Evolutionary conservation across 129 eudicot species (phyloP).

Genomic region (Solidago caesia): DNA sequence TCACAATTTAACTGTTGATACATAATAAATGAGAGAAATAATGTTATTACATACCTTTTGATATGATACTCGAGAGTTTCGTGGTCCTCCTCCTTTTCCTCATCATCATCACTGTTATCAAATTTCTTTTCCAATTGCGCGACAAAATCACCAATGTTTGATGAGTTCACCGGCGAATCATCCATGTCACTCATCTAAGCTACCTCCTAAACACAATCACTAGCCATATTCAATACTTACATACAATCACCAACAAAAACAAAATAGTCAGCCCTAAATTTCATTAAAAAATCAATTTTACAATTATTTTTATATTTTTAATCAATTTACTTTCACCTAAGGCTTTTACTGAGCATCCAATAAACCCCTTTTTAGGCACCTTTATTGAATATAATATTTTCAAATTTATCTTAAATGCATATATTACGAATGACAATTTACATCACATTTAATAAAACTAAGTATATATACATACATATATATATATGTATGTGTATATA

Average conservation of each 20-base stretch:
- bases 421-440: not conserved
- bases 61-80: slow-evolving; percentile 17
- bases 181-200: slow-evolving; percentile 47
- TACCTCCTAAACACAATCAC: slow-evolving; percentile 21
- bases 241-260: not conserved
- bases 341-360: slow-evolving; percentile 23
- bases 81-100: slow-evolving; percentile 11
- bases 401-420: not conserved
- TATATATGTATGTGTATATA: no score
- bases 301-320: not conserved
- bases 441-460: slow-evolving; percentile 2
- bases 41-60: slow-evolving; percentile 27
- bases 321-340: slow-evolving; percentile 12
- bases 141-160: slow-evolving; percentile 63
- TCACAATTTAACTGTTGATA: not conserved
- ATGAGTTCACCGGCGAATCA: slow-evolving; percentile 52
- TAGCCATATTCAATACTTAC: not conserved
- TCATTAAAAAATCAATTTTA: not conserved
- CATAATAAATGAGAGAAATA: slow-evolving; percentile 5
- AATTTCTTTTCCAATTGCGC: slow-evolving; percentile 50
- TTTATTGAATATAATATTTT: not conserved
- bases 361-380: not conserved
- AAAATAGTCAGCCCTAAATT: not conserved
- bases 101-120: slow-evolving; percentile 24
- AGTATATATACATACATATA: not conserved